Base-by-base conservation (phyloP, 1,139 yeast genomes). In the Protomyces pachydermus region DNA sequence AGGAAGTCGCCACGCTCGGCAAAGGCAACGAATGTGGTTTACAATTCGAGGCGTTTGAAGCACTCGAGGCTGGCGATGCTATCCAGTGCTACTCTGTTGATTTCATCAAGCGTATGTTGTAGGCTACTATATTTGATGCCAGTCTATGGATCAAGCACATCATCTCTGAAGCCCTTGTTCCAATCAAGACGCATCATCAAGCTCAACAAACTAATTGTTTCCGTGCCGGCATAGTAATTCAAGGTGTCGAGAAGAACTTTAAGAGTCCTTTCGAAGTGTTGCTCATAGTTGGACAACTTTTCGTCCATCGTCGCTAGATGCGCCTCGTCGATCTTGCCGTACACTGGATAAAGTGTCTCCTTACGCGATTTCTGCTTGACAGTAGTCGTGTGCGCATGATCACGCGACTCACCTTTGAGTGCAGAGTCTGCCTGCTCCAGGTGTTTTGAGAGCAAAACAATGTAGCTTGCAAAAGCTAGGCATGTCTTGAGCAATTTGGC, bases 11-110 rank as follows among this genome's bases (percentile, higher is more conserved):
- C 1, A 95, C 88, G 70, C 88, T 88, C 8, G 84, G 84, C 66
- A 91, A 89, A 76, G 97, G 96, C 37, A 82, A 82, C 51, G 98
- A 93, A 70, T 93, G 98, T 78, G 98, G 98, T 61, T 74, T 93
- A 51, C 78, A 91, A 0, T 85, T 93, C 71, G 85, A 82, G 1
- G 74, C 73, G 35, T 91, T 91, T 86, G 85, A 84, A 50, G 82
- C 79, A 55, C 88, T 88, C 72, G 80, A 84, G 71, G 83, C 78
- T 35, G 97, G 96, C 16, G 98, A 93, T 75, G 72, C 79, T 1
- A 80, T 93, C 42, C 87, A 89, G 72, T 86, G 85, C 3, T 85
- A 81, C 70, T 96, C 91, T 74, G 88, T 86, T 25, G 66, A 66
- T 37, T 52, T 35, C n/a, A 52, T 51, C 39, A 51, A 54, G 34